These are phyloP conservation scores for Mortierella sp. DNA, from an alignment of 371 early-diverging fungal species.

Conservation along the genomic window DNA sequence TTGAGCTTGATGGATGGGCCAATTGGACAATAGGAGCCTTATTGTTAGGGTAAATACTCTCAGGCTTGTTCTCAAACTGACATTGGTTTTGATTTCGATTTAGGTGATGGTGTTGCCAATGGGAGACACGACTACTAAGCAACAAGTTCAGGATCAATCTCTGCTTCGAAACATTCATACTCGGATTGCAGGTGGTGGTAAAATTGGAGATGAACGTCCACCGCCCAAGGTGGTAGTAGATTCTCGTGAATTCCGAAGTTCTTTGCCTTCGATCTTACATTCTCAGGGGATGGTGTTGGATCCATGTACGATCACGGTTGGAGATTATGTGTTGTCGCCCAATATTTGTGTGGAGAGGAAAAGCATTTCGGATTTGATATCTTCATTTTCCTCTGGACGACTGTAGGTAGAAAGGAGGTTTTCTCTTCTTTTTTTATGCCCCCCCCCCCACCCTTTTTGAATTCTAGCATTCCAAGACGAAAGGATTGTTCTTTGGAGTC, in stretches of 20 bases:
- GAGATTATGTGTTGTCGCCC: constrained; percentile 95
- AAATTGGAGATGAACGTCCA: constrained; percentile 27
- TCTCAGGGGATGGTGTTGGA: constrained; percentile 78
- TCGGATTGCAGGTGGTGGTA: constrained; percentile 47
- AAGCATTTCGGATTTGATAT: constrained; percentile 89
- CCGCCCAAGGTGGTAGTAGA: constrained; percentile 83
- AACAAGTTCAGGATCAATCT: constrained; percentile 47
- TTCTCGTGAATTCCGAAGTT: constrained; percentile 94
- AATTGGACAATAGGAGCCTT: too few species aligned
- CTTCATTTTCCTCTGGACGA: constrained; percentile 87
- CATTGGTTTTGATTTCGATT: background rate
- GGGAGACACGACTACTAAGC: constrained; percentile 37
- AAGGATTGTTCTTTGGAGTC: too few species aligned
- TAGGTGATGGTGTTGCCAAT: constrained; percentile 55
- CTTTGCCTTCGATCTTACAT: constrained; percentile 91
- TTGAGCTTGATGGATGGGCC: too few species aligned
- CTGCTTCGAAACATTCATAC: constrained; percentile 51
- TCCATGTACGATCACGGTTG: constrained; percentile 91
- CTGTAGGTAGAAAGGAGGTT: constrained; percentile 64
- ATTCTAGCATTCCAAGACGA: too few species aligned
- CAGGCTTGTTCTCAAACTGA: too few species aligned
- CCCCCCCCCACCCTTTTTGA: too few species aligned
- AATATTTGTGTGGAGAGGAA: constrained; percentile 95
- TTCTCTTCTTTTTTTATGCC: background rate
- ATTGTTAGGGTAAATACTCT: too few species aligned